These are phyloP conservation scores for Dryadomyces quercivorus DNA, from an alignment of 2,329 filamentous ascomycete genomes.

Conservation along the genomic window DNA sequence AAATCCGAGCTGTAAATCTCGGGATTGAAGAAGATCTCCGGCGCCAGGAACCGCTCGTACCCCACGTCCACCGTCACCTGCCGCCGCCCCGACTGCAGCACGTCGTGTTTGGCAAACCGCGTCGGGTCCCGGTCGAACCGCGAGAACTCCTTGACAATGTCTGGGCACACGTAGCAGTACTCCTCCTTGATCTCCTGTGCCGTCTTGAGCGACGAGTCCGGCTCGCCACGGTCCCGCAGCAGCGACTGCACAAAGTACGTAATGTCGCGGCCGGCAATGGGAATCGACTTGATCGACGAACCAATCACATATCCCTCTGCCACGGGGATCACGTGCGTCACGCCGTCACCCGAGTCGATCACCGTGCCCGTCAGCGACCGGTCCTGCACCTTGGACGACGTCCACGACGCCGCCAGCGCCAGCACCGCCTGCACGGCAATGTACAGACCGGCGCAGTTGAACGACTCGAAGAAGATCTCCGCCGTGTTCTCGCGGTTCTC, in stretches of 20 bases:
- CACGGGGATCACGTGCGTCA: slow-evolving; percentile 97
- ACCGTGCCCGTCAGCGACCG: slow-evolving; percentile 93
- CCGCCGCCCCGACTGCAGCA: slow-evolving; percentile 74
- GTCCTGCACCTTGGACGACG: slow-evolving; percentile 93
- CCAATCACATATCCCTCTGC: slow-evolving; percentile 98
- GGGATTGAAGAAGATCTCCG: slow-evolving; percentile 99
- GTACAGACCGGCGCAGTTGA: slow-evolving; percentile 98
- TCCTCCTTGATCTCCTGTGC: slow-evolving; percentile 98
- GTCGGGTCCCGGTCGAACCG: slow-evolving; percentile 89
- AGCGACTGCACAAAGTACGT: slow-evolving; percentile 98
- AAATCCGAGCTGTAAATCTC: slow-evolving; percentile 99
- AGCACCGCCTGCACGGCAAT: slow-evolving; percentile 97
- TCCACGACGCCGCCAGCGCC: slow-evolving; percentile 94
- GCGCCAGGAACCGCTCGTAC: slow-evolving; percentile 94
- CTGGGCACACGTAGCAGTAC: slow-evolving; percentile 95
- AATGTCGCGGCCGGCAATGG: slow-evolving; percentile 93
- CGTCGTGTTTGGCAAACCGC: slow-evolving; percentile 81
- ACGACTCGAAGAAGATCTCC: slow-evolving; percentile 99
- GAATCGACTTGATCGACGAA: slow-evolving; percentile 97
- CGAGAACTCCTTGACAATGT: slow-evolving; percentile 97
- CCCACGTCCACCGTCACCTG: slow-evolving; percentile 82
- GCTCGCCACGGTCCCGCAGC: slow-evolving; percentile 88
- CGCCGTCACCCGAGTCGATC: slow-evolving; percentile 96
- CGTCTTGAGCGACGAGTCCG: slow-evolving; percentile 93
- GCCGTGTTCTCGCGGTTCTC: slow-evolving; percentile 98